Conservation (phyloP, 257 asterid genomes). For the Solanum gracilifrons region DNA sequence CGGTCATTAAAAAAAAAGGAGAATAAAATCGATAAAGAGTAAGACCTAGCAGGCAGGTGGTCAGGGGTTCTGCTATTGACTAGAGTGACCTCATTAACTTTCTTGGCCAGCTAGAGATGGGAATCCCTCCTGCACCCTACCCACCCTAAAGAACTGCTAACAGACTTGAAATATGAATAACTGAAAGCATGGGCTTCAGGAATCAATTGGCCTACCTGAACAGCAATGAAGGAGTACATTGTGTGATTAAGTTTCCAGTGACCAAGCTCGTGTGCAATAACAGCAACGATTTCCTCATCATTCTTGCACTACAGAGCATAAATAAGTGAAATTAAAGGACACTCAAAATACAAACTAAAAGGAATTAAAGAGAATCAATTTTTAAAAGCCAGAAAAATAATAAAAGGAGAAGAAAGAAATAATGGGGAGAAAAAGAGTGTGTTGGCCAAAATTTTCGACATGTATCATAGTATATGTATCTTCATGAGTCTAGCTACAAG, state of each 20-base stretch:
- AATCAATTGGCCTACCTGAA: constrained; percentile 60
- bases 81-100: not conserved
- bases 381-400: not conserved
- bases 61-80: not conserved
- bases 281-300: constrained; percentile 96
- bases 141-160: not conserved
- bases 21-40: not conserved
- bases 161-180: not conserved
- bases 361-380: not conserved
- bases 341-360: not conserved
- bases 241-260: constrained; percentile 99
- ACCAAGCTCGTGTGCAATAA: constrained; percentile 96
- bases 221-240: constrained; percentile 75
- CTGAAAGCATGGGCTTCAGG: not conserved
- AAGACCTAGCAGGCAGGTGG: not conserved
- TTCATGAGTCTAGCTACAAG: not conserved
- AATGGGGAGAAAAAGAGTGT: not conserved
- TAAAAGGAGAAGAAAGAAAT: not conserved
- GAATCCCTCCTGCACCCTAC: not conserved
- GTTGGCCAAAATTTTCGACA: not conserved
- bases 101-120: not conserved
- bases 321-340: not conserved
- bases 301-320: constrained; percentile 62
- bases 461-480: not conserved
- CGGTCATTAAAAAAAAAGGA: not conserved